Conservation (phyloP, 2,329 filamentous ascomycete species). For the Penicillium fuscoglaucum region DNA sequence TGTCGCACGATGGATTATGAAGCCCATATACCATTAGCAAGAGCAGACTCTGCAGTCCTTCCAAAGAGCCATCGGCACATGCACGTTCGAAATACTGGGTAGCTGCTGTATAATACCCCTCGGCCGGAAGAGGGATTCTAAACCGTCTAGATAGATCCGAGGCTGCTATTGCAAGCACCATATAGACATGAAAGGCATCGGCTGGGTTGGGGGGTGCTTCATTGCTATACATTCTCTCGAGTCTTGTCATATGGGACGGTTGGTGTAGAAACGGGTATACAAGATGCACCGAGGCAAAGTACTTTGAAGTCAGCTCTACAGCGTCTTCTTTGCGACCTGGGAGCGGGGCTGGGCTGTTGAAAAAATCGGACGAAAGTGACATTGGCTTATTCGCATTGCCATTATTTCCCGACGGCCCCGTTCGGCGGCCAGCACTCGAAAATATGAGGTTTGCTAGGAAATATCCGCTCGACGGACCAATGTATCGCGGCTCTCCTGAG, state of each 20-base stretch:
- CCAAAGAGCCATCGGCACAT: slow-evolving; percentile 51
- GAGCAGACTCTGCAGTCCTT: slow-evolving; percentile 52
- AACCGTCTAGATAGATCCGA: slow-evolving; percentile 48
- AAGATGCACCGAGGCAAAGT: slow-evolving; percentile 52
- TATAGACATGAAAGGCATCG: slow-evolving; percentile 51
- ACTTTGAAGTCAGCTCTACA: slow-evolving; percentile 46
- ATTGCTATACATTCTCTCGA: slow-evolving; percentile 39
- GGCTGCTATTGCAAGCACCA: slow-evolving; percentile 55
- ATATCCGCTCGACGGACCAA: slow-evolving; percentile 58
- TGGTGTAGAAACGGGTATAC: slow-evolving; percentile 54
- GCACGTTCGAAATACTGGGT: slow-evolving; percentile 50
- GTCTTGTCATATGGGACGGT: slow-evolving; percentile 41
- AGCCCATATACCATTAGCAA: slow-evolving; percentile 51
- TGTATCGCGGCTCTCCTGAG: slow-evolving; percentile 51
- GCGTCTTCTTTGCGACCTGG: slow-evolving; percentile 40
- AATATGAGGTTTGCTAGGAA: slow-evolving; percentile 55
- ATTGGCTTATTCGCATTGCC: slow-evolving; percentile 15
- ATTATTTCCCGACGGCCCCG: slow-evolving; percentile 10
- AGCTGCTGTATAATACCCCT: slow-evolving; percentile 53
- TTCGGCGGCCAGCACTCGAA: slow-evolving; percentile 36
- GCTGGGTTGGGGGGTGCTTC: slow-evolving; percentile 31
- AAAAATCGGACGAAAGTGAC: slow-evolving; percentile 28
- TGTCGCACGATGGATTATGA: slow-evolving; percentile 50
- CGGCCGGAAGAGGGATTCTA: slow-evolving; percentile 48
- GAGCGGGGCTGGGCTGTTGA: slow-evolving; percentile 33